Base-by-base conservation (phyloP, 306 rosid genomes). In the Cucumis hystrix region DNA sequence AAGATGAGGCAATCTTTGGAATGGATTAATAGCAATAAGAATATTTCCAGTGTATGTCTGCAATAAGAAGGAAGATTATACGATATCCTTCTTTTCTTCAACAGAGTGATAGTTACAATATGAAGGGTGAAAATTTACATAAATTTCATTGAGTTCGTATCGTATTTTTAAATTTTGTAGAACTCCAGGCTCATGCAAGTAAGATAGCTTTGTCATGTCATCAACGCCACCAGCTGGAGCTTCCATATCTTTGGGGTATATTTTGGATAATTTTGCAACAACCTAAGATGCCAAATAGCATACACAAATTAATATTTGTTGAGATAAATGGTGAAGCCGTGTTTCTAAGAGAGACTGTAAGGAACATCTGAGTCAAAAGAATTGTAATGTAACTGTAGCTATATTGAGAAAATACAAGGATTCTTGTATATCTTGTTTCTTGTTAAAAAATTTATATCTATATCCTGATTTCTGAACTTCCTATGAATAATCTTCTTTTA, bases 31-130 rank as follows among this genome's bases (percentile, higher is more conserved):
- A 33, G 98, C 98, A 88, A 96, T 96, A 82, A 96, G 89, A 81
- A 96, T 96, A 84, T 92, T 92, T 78, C 99, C 99, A 4, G 99
- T 96, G 78, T 96, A 96, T 64, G 99, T 96, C 99, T 96, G 88
- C 58, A 49, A 78, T 64, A 58, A 41, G 37, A 80, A 56, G 56
- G 75, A 57, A 39, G 6, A 57, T 28, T 49, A 6, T 40, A 61
- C 8, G 71, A 61, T 40, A 3, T 54, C 4, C 21, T 56, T 30
- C 6, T 55, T 23, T 59, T 76, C 70, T 12, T 49, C 16, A 49
- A 18, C 58, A 45, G 35, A 30, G 57, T 28, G 14, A 33, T 0
- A 17, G n/a, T 37, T 67, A 35, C 14, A 39, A 39, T 65, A 20
- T 28, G 15, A 67, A 66, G 33, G 54, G 55, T 25, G 37, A 63